These are phyloP conservation scores for Colletotrichum phormii DNA, from an alignment of 2,329 filamentous ascomycete genomes.

Conservation along the genomic window DNA sequence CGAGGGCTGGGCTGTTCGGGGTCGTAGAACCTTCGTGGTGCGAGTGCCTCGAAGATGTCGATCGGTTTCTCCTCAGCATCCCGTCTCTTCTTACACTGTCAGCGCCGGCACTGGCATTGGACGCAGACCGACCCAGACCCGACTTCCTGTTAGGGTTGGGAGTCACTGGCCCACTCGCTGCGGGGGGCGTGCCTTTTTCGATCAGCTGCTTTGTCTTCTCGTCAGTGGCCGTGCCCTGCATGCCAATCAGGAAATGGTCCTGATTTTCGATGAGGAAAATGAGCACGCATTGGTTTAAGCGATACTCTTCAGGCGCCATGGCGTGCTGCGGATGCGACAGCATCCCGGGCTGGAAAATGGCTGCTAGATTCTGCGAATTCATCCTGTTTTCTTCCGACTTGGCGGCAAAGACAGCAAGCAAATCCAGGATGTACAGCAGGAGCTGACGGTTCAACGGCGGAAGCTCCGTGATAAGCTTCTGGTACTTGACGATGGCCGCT, in stretches of 20 bases:
- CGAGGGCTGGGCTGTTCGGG: constrained; percentile 71
- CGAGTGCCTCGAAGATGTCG: constrained; percentile 90
- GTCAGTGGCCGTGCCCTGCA: constrained; percentile 98
- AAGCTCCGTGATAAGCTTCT: constrained; percentile 90
- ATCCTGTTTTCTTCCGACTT: constrained; percentile 98
- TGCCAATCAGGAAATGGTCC: constrained; percentile 97
- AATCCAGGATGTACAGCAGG: constrained; percentile 93
- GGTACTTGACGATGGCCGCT: constrained; percentile 84
- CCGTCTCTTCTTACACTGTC: constrained; percentile 88
- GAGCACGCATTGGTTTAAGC: constrained; percentile 94
- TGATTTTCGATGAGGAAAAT: constrained; percentile 99
- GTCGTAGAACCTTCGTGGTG: constrained; percentile 78
- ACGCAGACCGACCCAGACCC: constrained; percentile 79
- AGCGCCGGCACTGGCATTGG: constrained; percentile 88
- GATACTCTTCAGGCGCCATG: constrained; percentile 95
- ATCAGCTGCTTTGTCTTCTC: constrained; percentile 76
- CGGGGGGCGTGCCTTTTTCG: constrained; percentile 73
- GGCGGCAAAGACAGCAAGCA: constrained; percentile 95
- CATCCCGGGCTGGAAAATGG: constrained; percentile 97
- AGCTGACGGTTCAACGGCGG: constrained; percentile 94
- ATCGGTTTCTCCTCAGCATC: constrained; percentile 86
- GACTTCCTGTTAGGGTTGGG: constrained; percentile 64
- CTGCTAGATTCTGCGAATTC: constrained; percentile 92
- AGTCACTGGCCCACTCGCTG: constrained; percentile 58
- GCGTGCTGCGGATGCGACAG: constrained; percentile 94